phyloP scores from a whole-genome alignment of 805 yeast species.

The Lipomyces chichibuensis region DNA sequence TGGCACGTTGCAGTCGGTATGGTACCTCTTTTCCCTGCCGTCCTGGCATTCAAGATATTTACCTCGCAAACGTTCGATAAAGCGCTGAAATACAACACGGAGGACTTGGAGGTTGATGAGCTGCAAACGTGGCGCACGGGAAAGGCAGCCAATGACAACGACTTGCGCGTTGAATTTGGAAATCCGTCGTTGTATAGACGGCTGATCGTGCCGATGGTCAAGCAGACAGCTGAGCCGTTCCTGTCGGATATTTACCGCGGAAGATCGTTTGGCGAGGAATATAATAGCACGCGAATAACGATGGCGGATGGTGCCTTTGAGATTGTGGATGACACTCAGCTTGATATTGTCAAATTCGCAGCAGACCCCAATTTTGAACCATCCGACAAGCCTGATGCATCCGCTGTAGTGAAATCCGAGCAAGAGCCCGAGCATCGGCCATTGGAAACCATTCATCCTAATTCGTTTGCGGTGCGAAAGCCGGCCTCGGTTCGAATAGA shows the following conservation, averaged over 20 bases:
- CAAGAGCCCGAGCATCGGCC: not conserved
- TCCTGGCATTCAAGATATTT: conserved; percentile 43
- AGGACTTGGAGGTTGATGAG: conserved; percentile 8
- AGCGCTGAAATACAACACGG: conserved; percentile 14
- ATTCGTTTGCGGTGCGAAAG: not conserved
- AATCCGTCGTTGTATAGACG: conserved; percentile 27
- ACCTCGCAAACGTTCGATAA: conserved; percentile 5
- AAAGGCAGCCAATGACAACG: conserved; percentile 1
- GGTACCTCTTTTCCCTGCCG: conserved; percentile 40
- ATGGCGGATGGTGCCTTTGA: conserved; percentile 24
- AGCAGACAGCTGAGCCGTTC: conserved; percentile 9
- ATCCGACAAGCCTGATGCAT: conserved; percentile 1
- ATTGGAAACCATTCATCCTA: not conserved
- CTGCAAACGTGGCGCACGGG: not conserved
- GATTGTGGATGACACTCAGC: conserved; percentile 19
- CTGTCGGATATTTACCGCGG: conserved; percentile 7
- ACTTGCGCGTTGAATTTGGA: conserved; percentile 26
- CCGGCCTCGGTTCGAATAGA: not conserved
- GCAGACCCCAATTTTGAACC: conserved; percentile 17
- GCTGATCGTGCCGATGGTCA: conserved; percentile 33
- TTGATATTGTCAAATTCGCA: conserved; percentile 26
- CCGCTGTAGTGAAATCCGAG: not conserved
- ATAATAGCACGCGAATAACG: not conserved
- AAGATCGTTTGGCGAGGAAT: not conserved
- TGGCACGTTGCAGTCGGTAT: conserved; percentile 43